Conservation (phyloP, 805 yeast genomes). For the Grigorovia humatica region DNA sequence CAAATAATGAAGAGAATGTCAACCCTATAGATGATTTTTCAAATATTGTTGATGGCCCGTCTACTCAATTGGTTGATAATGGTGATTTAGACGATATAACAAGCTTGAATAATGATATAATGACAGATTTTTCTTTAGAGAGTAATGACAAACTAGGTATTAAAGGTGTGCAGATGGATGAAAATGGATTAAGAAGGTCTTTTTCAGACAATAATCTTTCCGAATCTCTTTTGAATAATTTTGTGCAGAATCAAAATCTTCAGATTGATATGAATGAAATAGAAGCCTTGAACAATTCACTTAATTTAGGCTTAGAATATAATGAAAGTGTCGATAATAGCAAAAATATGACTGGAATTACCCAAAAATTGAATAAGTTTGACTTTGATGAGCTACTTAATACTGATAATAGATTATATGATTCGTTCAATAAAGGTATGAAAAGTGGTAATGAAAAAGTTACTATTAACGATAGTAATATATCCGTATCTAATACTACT, state of each 20-base stretch:
- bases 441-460: background rate
- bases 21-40: background rate
- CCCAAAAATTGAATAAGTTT: background rate
- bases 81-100: background rate
- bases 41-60: background rate
- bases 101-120: background rate
- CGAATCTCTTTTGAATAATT: background rate
- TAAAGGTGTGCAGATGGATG: background rate
- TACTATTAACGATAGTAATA: no score
- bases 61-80: background rate
- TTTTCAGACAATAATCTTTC: background rate
- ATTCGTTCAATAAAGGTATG: background rate
- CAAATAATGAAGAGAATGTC: background rate
- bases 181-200: background rate
- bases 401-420: background rate
- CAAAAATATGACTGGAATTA: background rate
- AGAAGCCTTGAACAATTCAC: background rate
- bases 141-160: background rate
- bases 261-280: background rate
- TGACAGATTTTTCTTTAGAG: background rate
- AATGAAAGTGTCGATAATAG: background rate
- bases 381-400: background rate
- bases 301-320: background rate
- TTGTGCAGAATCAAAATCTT: background rate
- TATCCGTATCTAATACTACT: no score